These are phyloP conservation scores for Jamesozyma hellenica DNA, from an alignment of 805 yeast species.

Conservation along the genomic window DNA sequence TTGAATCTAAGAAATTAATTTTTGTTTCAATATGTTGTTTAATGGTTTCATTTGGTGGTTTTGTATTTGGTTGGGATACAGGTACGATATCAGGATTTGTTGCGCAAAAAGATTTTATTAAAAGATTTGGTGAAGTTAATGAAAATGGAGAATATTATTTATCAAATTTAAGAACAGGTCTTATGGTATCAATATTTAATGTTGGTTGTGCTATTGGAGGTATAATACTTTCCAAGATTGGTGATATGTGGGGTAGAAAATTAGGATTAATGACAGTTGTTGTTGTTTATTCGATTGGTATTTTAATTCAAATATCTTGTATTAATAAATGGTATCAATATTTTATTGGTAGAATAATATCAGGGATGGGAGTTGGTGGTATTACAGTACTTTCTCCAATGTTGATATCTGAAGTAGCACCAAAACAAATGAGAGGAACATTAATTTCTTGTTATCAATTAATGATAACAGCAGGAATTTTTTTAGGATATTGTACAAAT, in stretches of 20 bases:
- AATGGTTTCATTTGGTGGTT: conserved; percentile 67
- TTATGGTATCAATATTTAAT: conserved; percentile 43
- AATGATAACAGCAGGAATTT: conserved; percentile 66
- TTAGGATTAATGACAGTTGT: conserved; percentile 49
- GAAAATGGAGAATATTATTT: conserved; percentile 16
- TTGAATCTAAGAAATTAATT: conserved; percentile 20
- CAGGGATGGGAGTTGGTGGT: conserved; percentile 74
- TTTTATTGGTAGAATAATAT: no score
- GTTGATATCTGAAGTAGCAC: conserved; percentile 41
- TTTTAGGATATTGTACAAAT: conserved; percentile 66
- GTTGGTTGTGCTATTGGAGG: conserved; percentile 75
- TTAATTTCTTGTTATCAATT: conserved; percentile 65
- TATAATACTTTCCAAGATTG: conserved; percentile 45
- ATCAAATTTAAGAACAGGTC: conserved; percentile 22
- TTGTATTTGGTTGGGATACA: conserved; percentile 71
- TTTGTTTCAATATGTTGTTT: conserved; percentile 25
- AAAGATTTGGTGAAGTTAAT: conserved; percentile 18
- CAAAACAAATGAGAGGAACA: conserved; percentile 52
- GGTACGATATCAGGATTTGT: conserved; percentile 73
- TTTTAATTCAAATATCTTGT: conserved; percentile 56
- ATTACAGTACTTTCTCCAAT: conserved; percentile 69
- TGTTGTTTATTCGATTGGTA: conserved; percentile 57
- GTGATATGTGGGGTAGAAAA: conserved; percentile 60
- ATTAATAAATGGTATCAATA: conserved; percentile 55
- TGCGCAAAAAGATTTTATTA: conserved; percentile 29